phyloP scores from a whole-genome alignment of 805 yeast genomes.

The Blastobotrys americana region DNA sequence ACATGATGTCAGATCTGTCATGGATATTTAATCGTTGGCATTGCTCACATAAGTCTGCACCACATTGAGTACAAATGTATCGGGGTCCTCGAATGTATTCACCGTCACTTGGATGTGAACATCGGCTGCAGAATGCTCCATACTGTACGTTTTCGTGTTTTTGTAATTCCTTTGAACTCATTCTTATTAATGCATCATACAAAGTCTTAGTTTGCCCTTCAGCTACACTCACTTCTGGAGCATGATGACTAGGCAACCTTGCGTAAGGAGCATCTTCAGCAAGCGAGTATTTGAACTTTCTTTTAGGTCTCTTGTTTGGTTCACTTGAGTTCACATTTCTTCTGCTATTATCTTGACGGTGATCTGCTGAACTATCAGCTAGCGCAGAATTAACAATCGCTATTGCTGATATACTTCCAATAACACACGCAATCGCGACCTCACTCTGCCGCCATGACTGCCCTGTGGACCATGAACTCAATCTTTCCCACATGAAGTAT shows the following conservation, averaged over 20 bases:
- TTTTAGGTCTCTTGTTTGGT: not conserved
- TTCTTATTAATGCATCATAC: not conserved
- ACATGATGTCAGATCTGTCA: slow-evolving; percentile 19
- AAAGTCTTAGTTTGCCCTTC: slow-evolving; percentile 1
- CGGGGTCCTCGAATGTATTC: slow-evolving; percentile 37
- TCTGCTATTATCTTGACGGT: not conserved
- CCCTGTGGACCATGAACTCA: no score
- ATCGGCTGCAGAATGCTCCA: slow-evolving; percentile 28
- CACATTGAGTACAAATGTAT: slow-evolving; percentile 44
- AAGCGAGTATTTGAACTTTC: not conserved
- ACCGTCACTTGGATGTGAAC: slow-evolving; percentile 18
- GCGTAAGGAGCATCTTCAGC: not conserved
- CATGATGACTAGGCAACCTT: not conserved
- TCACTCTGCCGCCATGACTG: no score
- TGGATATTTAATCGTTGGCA: slow-evolving; percentile 31
- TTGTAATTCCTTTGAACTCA: not conserved
- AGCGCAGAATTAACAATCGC: no score
- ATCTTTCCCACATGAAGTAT: no score
- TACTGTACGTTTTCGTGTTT: not conserved
- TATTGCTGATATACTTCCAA: no score
- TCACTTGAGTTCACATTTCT: not conserved
- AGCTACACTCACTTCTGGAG: not conserved
- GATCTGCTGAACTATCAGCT: no score
- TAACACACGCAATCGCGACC: no score
- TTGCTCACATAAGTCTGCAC: slow-evolving; percentile 40